These are phyloP conservation scores for Chaetomium sp. DNA, from an alignment of 2,329 filamentous ascomycete species.

Conservation along the genomic window DNA sequence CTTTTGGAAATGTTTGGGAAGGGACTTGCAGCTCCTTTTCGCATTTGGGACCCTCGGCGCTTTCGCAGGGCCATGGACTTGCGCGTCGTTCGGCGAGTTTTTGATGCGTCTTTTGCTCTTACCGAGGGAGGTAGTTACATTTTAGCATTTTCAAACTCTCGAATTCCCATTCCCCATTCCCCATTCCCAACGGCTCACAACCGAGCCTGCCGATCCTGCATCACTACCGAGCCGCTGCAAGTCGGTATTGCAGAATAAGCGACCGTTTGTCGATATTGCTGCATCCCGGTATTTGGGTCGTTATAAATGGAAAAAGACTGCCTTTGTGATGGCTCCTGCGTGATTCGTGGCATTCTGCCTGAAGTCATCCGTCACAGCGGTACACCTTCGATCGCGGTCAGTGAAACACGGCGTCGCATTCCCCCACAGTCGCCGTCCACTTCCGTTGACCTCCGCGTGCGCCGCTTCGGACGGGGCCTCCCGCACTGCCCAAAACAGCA, in stretches of 20 bases:
- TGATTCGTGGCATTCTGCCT: conserved; percentile 21
- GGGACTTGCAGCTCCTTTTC: background rate
- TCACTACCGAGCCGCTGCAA: conserved; percentile 27
- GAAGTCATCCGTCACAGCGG: conserved; percentile 11
- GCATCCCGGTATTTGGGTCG: conserved; percentile 30
- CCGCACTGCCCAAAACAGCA: conserved; percentile 20
- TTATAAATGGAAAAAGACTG: conserved; percentile 5
- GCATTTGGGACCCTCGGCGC: background rate
- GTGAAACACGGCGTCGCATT: conserved; percentile 30
- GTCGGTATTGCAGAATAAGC: conserved; percentile 28
- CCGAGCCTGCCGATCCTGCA: background rate
- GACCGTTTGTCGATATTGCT: conserved; percentile 27
- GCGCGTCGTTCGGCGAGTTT: background rate
- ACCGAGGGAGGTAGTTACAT: too few relatives aligned
- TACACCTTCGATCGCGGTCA: background rate
- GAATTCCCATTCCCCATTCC: background rate
- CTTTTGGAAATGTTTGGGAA: background rate
- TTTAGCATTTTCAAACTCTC: too few relatives aligned
- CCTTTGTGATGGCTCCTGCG: background rate
- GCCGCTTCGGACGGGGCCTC: conserved; percentile 30
- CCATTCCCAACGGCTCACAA: background rate
- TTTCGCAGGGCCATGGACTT: background rate
- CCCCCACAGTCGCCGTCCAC: conserved; percentile 24
- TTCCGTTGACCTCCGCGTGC: conserved; percentile 18
- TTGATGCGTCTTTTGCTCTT: background rate